Base-by-base conservation (phyloP, 2,329 filamentous ascomycete species). In the Cladobotryum protrusum region DNA sequence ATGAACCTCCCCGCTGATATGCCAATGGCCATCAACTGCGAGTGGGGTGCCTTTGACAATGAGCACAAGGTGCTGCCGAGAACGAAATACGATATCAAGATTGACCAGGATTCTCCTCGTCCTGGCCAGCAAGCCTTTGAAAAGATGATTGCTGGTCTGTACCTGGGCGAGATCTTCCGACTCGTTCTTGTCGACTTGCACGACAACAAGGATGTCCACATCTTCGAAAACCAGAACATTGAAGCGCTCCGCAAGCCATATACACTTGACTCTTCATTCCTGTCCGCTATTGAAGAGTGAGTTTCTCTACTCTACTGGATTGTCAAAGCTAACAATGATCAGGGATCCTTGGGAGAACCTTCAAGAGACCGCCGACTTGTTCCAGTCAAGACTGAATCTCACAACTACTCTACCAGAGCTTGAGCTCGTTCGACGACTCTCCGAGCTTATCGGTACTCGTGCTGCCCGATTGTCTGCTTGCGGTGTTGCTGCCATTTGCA, bases 31-130 rank as follows among this genome's bases (percentile, higher is more conserved):
- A 96, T 97, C 74, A 96, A 96, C 76, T 96, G 91, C 74, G 92
- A 97, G 69, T 96, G 91, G 81, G 92, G 92, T 57, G 91, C 92
- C 33, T 96, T 97, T 63, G 92, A 96, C 70, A 96, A 96, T 68
- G 88, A 95, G 70, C 86, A 92, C 73, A 79, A 86, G 61, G 86
- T 96, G 48, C 83, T 96, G 12, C 91, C 91, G 12, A 81, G 83
- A 48, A 96, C 91, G 20, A 81, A 81, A 51, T 96, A 93, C 69
- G 92, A 97, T 67, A 75, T 87, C 53, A 82, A 85, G 58, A 89
- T 97, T 62, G 92, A 97, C 74, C 84, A 88, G 59, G 86, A 93
- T 61, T 96, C 91, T 17, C 92, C 92, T 34, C 86, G 91, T 20
- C 92, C 92, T 3, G 91, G 90, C 45, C 90, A 96, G 71, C 92